Base-by-base conservation (phyloP, 164 flowering plant genomes). In the Amborella trichopoda region DNA sequence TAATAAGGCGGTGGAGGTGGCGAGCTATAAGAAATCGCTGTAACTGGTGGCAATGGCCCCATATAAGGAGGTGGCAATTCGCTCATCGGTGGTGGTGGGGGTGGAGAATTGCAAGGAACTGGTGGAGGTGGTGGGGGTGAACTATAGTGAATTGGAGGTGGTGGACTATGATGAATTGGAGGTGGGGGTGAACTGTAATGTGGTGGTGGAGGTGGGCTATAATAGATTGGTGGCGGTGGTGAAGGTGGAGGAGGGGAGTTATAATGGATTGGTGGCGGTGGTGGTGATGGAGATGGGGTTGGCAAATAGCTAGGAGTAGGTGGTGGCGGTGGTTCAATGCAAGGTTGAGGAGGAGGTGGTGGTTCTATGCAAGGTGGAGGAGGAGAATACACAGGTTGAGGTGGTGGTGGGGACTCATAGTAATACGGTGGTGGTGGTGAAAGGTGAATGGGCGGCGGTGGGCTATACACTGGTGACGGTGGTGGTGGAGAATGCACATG, bases 311-410 rank as follows among this genome's bases (percentile, higher is more conserved):
- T n/a, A n/a, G n/a, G 34, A 30, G 34, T 6, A 30, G 34, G 34
- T 30, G 34, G 14, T 30, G 14, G 10, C 9, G 34, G 10, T 14
- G 34, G 34, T 30, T 8, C 9, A 30, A 6, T 8, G 34, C 9
- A 14, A 30, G 14, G 8, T 5, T 5, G n/a, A 37, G 40, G 40
- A 0, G 40, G 40, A 6, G 40, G 40, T 37, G 40, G 40, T 14
- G 40, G 40, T 20, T 37, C 40, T 37, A 37, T 37, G 40, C 40
- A 37, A 20, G 50, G 2, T 0, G 44, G 23, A 12, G 44, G 44
- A 18, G 36, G n/a, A 23, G 23, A 2, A 11, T 12, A 26, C 4
- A 17, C 18, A 37, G 40, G 40, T 37, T 37, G 18, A 37, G 18
- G 5, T 16, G 18, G 18, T 5, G 13, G 18, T 37, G 40, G 40